A percentile compares a stretch with the other conserved stretches of the same genome.
These are phyloP conservation scores for Zoysia matrella DNA, from an alignment of 202 grass and related monocot species.

Conservation along the genomic window DNA sequence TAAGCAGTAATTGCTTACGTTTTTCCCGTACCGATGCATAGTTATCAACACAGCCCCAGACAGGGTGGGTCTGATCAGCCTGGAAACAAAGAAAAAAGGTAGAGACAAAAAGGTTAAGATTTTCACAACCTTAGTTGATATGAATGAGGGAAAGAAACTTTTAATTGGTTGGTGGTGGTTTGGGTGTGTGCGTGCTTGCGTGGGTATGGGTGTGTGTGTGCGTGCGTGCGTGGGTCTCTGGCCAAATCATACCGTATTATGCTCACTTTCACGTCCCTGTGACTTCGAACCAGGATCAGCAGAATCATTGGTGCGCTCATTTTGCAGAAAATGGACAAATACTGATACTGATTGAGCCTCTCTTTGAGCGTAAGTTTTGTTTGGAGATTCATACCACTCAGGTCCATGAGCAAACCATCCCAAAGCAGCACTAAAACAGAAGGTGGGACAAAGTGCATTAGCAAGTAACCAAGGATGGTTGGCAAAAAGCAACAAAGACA, in stretches of 20 bases:
- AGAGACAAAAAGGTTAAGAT: neutral
- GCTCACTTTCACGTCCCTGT: slow-evolving; percentile 72
- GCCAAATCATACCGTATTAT: slow-evolving; percentile 42
- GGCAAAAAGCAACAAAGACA: slow-evolving; percentile 33
- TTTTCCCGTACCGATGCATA: slow-evolving; percentile 76
- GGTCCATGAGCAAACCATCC: slow-evolving; percentile 95
- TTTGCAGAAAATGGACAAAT: slow-evolving; percentile 91
- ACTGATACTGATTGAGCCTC: slow-evolving; percentile 96
- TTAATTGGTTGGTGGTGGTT: slow-evolving; percentile 4
- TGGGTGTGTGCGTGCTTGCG: neutral
- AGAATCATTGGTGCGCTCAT: slow-evolving; percentile 54
- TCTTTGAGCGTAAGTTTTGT: slow-evolving; percentile 87
- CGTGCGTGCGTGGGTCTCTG: neutral
- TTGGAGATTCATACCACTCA: slow-evolving; percentile 95
- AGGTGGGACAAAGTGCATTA: slow-evolving; percentile 37
- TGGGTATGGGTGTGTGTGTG: neutral
- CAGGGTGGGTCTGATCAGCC: slow-evolving; percentile 79
- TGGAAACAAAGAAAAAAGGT: slow-evolving; percentile 49
- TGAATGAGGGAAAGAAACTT: neutral
- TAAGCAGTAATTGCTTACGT: slow-evolving; percentile 84
- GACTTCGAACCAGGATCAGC: slow-evolving; percentile 65
- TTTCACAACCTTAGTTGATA: slow-evolving; percentile 21
- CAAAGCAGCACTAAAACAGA: slow-evolving; percentile 84
- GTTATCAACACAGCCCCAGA: slow-evolving; percentile 92
- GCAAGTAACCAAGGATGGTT: slow-evolving; percentile 14